Conservation (phyloP, 441 rosid species). For the Cnidoscolus chayamansa region DNA sequence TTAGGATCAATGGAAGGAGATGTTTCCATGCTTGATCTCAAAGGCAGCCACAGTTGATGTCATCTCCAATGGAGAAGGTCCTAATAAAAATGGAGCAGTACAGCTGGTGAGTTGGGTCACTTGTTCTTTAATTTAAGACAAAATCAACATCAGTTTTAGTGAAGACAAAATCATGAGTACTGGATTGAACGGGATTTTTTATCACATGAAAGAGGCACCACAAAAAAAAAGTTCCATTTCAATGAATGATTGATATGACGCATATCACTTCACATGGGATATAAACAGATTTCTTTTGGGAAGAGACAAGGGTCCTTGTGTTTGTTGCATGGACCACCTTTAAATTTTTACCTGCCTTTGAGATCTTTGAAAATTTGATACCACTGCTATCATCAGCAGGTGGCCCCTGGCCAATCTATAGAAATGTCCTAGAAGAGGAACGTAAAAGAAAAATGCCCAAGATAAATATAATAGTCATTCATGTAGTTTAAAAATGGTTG, state of each 20-base stretch:
- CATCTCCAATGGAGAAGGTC: constrained; percentile 72
- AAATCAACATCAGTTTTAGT: constrained; percentile 13
- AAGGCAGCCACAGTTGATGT: constrained; percentile 85
- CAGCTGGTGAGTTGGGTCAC: constrained; percentile 62
- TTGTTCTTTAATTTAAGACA: too few species aligned
- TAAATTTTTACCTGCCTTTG: neutral
- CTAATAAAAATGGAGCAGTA: constrained; percentile 65
- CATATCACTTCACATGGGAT: neutral
- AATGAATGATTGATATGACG: neutral
- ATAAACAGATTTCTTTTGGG: constrained; percentile 3
- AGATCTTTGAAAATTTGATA: neutral
- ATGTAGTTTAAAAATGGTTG: constrained; percentile 6
- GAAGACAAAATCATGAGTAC: constrained; percentile 13
- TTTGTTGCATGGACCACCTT: constrained; percentile 8
- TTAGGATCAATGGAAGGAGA: constrained; percentile 92
- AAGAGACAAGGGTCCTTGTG: neutral
- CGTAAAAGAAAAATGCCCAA: neutral
- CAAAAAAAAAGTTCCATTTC: neutral
- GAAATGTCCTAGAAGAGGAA: neutral
- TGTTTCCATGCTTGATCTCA: constrained; percentile 85
- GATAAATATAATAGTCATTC: neutral
- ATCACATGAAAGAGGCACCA: neutral
- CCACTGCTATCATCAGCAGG: neutral
- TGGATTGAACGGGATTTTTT: neutral
- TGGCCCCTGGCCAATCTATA: neutral